Evolutionary conservation across 2,329 filamentous ascomycete genomes (phyloP).

Genomic region (Aspergillus luchuensis): DNA sequence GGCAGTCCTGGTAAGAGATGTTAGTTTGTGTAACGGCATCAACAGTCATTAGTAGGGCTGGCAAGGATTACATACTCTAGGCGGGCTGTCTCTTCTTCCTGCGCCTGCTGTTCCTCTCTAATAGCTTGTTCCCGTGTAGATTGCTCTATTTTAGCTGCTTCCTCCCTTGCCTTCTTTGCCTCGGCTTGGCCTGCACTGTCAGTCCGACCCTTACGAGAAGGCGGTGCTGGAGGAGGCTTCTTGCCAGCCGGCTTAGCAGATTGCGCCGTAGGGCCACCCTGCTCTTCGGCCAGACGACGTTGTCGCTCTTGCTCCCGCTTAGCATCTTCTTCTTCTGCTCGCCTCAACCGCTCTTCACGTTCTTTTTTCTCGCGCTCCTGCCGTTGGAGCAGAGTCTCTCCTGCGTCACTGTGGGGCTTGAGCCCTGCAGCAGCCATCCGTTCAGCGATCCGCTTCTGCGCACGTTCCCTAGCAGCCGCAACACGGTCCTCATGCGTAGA

Average conservation of each 20-base stretch:
- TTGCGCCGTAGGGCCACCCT: slow-evolving; percentile 62
- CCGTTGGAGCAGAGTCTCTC: slow-evolving; percentile 79
- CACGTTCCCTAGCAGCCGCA: slow-evolving; percentile 95
- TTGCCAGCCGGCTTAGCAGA: slow-evolving; percentile 58
- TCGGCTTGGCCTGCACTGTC: slow-evolving; percentile 61
- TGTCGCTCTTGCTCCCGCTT: slow-evolving; percentile 86
- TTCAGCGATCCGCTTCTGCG: slow-evolving; percentile 95
- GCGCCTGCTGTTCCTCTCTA: slow-evolving; percentile 70
- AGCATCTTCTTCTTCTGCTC: slow-evolving; percentile 92
- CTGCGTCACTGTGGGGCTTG: slow-evolving; percentile 75
- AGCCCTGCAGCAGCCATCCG: slow-evolving; percentile 90
- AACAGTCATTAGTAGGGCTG: background rate
- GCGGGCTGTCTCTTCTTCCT: slow-evolving; percentile 70
- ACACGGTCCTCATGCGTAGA: slow-evolving; percentile 91
- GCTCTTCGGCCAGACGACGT: slow-evolving; percentile 75
- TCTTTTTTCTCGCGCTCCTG: slow-evolving; percentile 87
- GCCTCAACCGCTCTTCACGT: slow-evolving; percentile 78
- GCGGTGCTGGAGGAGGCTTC: slow-evolving; percentile 70
- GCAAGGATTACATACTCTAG: slow-evolving; percentile 72
- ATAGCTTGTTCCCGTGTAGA: slow-evolving; percentile 56
- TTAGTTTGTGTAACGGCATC: slow-evolving; percentile 13
- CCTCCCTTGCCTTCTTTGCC: slow-evolving; percentile 57
- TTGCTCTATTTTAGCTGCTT: slow-evolving; percentile 65
- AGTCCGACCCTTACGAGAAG: slow-evolving; percentile 68
- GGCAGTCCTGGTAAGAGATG: slow-evolving; percentile 60